Conservation (phyloP, 805 yeast genomes). For the Monosporozyma unispora region DNA sequence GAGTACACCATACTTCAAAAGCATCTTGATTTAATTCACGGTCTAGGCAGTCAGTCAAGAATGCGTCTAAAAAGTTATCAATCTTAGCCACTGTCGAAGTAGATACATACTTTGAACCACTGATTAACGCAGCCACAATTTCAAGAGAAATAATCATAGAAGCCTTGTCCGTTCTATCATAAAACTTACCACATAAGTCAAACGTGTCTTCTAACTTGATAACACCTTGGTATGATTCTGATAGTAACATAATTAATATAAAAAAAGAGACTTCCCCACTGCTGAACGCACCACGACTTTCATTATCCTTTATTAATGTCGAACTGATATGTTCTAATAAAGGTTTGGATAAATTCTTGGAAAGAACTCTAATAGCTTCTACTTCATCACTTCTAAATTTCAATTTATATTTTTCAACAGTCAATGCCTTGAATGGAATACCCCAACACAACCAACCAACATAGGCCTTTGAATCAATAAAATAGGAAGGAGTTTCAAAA, state of each 20-base stretch:
- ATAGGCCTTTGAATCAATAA: constrained; percentile 46
- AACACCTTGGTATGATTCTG: constrained; percentile 32
- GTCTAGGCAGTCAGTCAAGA: constrained; percentile 39
- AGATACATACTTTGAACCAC: constrained; percentile 38
- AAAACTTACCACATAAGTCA: constrained; percentile 40
- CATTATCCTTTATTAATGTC: constrained; percentile 57
- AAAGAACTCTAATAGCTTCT: constrained; percentile 35
- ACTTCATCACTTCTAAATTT: constrained; percentile 37
- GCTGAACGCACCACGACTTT: constrained; percentile 57
- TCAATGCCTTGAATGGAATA: constrained; percentile 36
- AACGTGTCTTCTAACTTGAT: constrained; percentile 46
- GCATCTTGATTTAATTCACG: constrained; percentile 68
- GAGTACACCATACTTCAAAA: constrained; percentile 62
- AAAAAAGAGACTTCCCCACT: constrained; percentile 55
- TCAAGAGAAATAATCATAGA: constrained; percentile 72
- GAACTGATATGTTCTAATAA: constrained; percentile 49
- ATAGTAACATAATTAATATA: constrained; percentile 41
- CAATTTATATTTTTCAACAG: constrained; percentile 23
- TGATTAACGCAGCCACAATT: constrained; percentile 54
- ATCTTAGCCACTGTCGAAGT: constrained; percentile 30
- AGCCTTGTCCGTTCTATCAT: constrained; percentile 63
- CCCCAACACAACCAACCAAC: constrained; percentile 78
- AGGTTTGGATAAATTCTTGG: constrained; percentile 38
- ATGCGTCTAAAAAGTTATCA: constrained; percentile 39
- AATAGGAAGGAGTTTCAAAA: constrained; percentile 40